Evolutionary conservation across 2,329 filamentous ascomycete genomes (phyloP), one percentile per base, ranked within the genome.

Genomic region (Rasamsonia emersonii): DNA sequence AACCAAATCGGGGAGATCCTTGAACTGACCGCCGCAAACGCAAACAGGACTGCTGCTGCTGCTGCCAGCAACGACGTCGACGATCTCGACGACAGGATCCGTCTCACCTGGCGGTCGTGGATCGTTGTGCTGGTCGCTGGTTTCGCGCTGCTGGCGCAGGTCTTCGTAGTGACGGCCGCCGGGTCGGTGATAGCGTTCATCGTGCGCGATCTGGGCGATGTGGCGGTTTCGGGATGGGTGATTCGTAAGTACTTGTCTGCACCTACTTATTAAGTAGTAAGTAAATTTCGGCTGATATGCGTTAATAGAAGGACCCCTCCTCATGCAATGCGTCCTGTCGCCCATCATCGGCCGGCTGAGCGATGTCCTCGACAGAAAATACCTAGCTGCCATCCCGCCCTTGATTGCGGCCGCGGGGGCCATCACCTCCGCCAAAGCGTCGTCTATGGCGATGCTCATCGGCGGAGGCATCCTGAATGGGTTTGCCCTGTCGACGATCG

Each of bases 71-170:
- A n/a, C n/a, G n/a, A n/a, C n/a, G n/a, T n/a, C n/a, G n/a, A n/a
- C n/a, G n/a, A n/a, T n/a, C n/a, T n/a, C n/a, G n/a, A n/a, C n/a
- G n/a, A n/a, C n/a, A n/a, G n/a, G n/a, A n/a, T n/a, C n/a, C n/a
- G n/a, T n/a, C n/a, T n/a, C n/a, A n/a, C n/a, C n/a, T 35, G 33
- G 33, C 33, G 33, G 18, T 35, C 33, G 10, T 35, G 33, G 33
- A 20, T 35, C 14, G 21, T 35, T 10, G 33, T 35, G 3, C 17
- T 35, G 7, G 33, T 35, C 20, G 23, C 33, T 14, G 30, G 27
- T 14, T 35, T 31, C 21, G 33, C 33, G 11, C 30, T 35, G 15
- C 27, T 35, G 16, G 28, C 27, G 10, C 33, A 35, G 13, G 33
- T 35, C 21, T 35, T 35, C 10, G 28, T 35, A 16, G 33, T 35